Conservation (phyloP, 2,329 filamentous ascomycete genomes). For the Ustulina deusta region DNA sequence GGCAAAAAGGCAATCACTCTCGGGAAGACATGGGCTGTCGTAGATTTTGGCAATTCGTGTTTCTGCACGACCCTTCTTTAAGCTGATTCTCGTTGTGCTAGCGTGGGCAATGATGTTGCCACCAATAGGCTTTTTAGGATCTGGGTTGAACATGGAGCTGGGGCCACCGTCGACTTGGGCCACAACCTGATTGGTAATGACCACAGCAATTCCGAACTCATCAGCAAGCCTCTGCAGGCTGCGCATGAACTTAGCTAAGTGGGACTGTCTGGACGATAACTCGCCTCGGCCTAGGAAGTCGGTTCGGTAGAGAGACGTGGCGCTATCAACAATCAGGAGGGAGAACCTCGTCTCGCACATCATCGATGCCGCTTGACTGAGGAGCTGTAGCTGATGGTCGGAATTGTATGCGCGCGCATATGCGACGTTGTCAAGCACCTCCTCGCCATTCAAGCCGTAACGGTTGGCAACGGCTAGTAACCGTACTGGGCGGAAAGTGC, state of each 20-base stretch:
- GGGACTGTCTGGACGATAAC: slow-evolving; percentile 90
- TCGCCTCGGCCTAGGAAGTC: slow-evolving; percentile 98
- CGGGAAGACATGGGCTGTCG: slow-evolving; percentile 95
- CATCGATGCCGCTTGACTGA: slow-evolving; percentile 96
- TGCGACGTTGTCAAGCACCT: slow-evolving; percentile 97
- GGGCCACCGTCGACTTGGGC: slow-evolving; percentile 97
- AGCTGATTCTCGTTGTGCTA: slow-evolving; percentile 90
- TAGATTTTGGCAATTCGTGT: slow-evolving; percentile 99
- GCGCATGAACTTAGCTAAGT: slow-evolving; percentile 89
- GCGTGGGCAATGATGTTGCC: slow-evolving; percentile 99
- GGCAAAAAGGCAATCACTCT: slow-evolving; percentile 96
- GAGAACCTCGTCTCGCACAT: slow-evolving; percentile 99
- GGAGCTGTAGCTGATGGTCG: slow-evolving; percentile 93
- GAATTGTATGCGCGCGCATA: slow-evolving; percentile 99
- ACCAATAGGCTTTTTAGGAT: slow-evolving; percentile 98
- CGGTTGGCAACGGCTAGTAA: slow-evolving; percentile 92
- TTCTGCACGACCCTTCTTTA: slow-evolving; percentile 96
- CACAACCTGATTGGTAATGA: slow-evolving; percentile 99
- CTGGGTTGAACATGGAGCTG: slow-evolving; percentile 98
- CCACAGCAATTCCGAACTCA: slow-evolving; percentile 95
- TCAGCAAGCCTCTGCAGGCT: slow-evolving; percentile 82
- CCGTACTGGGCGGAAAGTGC: slow-evolving; percentile 93
- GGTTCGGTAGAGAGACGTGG: slow-evolving; percentile 93
- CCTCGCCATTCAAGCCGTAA: slow-evolving; percentile 94
- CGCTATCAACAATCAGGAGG: slow-evolving; percentile 93